phyloP scores from a whole-genome alignment of 306 rosid genomes.

The Trifolium repens region DNA sequence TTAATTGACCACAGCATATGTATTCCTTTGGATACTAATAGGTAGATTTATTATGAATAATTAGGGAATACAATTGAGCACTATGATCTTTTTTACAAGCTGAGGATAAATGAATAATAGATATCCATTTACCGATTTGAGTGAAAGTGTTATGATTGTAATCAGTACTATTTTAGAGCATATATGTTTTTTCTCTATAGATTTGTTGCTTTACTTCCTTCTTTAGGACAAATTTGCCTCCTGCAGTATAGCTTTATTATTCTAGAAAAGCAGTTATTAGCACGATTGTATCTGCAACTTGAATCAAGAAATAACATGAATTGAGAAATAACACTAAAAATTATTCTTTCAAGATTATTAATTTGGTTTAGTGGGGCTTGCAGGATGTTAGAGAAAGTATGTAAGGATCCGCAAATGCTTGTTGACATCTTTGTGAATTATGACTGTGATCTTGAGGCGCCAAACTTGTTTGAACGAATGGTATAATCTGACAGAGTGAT shows the following conservation, averaged over 20 bases:
- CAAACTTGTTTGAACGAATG: conserved; percentile 97
- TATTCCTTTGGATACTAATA: conserved; percentile 14
- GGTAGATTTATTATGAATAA: background rate
- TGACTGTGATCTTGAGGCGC: conserved; percentile 99
- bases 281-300: background rate
- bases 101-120: conserved; percentile 3
- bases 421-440: conserved; percentile 98
- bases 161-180: background rate
- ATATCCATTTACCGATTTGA: background rate
- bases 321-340: background rate
- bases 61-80: background rate
- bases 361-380: conserved; percentile 46
- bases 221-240: conserved; percentile 2
- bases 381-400: conserved; percentile 97
- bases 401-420: conserved; percentile 97
- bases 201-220: conserved; percentile 10
- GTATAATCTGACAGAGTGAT: conserved; percentile 50
- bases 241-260: conserved; percentile 2
- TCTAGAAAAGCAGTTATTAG: conserved; percentile 14
- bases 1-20: conserved; percentile 4
- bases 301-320: conserved; percentile 17
- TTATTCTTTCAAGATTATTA: conserved; percentile 29
- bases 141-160: conserved; percentile 1
- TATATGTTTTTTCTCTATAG: background rate
- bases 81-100: background rate